phyloP scores from a whole-genome alignment of 1,284 basidiomycete genomes.

The Singerocomus inundabilis region DNA sequence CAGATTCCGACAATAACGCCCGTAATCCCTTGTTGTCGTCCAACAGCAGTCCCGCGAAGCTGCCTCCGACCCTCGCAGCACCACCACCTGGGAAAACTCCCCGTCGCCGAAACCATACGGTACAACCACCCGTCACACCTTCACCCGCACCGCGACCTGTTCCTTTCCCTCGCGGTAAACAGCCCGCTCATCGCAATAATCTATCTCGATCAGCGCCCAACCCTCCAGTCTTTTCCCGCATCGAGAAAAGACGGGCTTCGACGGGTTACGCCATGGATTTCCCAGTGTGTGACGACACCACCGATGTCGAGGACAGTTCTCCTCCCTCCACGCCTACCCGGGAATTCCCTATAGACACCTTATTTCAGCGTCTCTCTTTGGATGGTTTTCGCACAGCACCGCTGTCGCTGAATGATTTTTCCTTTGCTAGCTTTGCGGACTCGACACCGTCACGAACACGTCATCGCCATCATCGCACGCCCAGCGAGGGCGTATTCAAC shows the following conservation, averaged over 20 bases:
- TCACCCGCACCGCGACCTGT: constrained; percentile 33
- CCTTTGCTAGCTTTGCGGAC: constrained; percentile 34
- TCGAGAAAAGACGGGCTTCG: constrained; percentile 34
- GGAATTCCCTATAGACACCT: constrained; percentile 22
- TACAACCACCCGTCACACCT: constrained; percentile 27
- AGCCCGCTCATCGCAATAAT: constrained; percentile 37
- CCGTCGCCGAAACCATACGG: constrained; percentile 44
- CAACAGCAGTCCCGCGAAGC: constrained; percentile 32
- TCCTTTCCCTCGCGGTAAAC: constrained; percentile 48
- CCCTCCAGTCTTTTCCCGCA: constrained; percentile 12
- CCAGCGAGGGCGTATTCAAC: constrained; percentile 65
- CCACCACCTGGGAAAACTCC: constrained; percentile 53
- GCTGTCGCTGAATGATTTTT: constrained; percentile 40
- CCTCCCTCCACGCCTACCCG: constrained; percentile 43
- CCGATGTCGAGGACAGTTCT: constrained; percentile 43
- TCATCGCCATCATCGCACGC: constrained; percentile 49
- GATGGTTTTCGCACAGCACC: constrained; percentile 53
- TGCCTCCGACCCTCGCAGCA: constrained; percentile 41
- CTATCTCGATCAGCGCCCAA: constrained; percentile 35
- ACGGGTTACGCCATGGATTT: constrained; percentile 39
- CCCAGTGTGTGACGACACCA: constrained; percentile 68
- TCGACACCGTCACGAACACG: constrained; percentile 37
- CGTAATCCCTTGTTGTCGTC: constrained; percentile 15
- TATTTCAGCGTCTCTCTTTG: constrained; percentile 36
- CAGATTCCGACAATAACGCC: constrained; percentile 35